phyloP scores from a whole-genome alignment of 2,329 filamentous ascomycete species.

The Beauveria bassiana region DNA sequence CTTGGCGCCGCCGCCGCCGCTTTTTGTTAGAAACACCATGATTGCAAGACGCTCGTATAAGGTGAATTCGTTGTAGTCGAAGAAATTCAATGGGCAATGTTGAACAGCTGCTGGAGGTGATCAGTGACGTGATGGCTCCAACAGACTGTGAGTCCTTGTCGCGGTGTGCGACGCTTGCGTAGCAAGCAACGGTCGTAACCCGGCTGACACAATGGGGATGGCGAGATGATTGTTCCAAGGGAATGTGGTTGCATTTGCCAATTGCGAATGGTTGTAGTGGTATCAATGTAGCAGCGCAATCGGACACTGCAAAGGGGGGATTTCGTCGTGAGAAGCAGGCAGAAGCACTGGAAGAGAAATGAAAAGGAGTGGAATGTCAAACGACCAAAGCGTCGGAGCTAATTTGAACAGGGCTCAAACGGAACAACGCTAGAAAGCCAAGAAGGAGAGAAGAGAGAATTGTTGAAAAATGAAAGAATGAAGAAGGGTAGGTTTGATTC shows the following conservation, averaged over 20 bases:
- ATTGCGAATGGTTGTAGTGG: neutral
- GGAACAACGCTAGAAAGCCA: neutral
- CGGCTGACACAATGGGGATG: neutral
- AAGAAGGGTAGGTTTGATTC: neutral
- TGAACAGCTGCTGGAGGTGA: neutral
- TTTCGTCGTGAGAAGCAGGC: neutral
- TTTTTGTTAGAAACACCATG: conserved; percentile 1
- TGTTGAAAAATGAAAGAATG: neutral
- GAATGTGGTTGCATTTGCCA: neutral
- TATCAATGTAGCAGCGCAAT: neutral
- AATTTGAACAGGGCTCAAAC: neutral
- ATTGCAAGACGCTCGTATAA: neutral
- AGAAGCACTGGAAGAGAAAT: neutral
- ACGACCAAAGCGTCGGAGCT: conserved; percentile 1
- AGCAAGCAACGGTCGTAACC: neutral
- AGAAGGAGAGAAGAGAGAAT: neutral
- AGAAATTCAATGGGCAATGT: neutral
- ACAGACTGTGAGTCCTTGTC: neutral
- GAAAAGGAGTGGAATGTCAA: conserved; percentile 5
- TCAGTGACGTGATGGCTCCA: neutral
- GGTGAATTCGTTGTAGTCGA: neutral
- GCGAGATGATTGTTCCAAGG: neutral
- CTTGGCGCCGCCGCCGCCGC: conserved; percentile 3
- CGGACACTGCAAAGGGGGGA: neutral
- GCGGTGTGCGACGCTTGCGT: neutral